phyloP scores from a whole-genome alignment of 2,329 filamentous ascomycete species.

The Scedosporium boydii region DNA sequence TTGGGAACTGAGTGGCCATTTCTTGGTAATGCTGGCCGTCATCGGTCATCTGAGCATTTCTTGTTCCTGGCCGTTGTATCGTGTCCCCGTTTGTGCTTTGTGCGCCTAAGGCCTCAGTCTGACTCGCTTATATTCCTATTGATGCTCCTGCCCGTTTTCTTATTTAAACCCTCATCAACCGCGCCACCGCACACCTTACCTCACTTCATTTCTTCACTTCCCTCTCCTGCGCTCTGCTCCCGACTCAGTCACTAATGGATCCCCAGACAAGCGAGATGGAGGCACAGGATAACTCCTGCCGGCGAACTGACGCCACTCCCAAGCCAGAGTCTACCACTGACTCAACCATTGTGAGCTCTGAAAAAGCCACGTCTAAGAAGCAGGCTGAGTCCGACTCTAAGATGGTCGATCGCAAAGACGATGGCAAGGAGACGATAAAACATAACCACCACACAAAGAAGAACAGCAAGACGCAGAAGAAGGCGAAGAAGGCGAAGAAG shows the following conservation, averaged over 20 bases:
- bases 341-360: background rate
- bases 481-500: slow-evolving; percentile 1
- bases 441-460: background rate
- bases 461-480: background rate
- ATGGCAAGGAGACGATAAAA: background rate
- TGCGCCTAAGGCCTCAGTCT: too few relatives aligned
- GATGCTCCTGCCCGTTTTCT: too few relatives aligned
- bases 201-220: background rate
- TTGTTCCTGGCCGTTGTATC: too few relatives aligned
- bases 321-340: background rate
- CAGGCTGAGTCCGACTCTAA: background rate
- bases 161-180: too few relatives aligned
- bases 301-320: background rate
- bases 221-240: background rate
- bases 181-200: too few relatives aligned
- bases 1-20: too few relatives aligned
- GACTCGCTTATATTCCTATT: too few relatives aligned
- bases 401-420: background rate
- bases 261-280: background rate
- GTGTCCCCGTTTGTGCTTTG: too few relatives aligned
- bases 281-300: background rate
- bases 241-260: background rate
- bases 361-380: background rate
- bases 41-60: too few relatives aligned
- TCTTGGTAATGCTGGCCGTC: too few relatives aligned